These are phyloP conservation scores for Blumeria graminis DNA, from an alignment of 2,329 filamentous ascomycete species.

Conservation along the genomic window DNA sequence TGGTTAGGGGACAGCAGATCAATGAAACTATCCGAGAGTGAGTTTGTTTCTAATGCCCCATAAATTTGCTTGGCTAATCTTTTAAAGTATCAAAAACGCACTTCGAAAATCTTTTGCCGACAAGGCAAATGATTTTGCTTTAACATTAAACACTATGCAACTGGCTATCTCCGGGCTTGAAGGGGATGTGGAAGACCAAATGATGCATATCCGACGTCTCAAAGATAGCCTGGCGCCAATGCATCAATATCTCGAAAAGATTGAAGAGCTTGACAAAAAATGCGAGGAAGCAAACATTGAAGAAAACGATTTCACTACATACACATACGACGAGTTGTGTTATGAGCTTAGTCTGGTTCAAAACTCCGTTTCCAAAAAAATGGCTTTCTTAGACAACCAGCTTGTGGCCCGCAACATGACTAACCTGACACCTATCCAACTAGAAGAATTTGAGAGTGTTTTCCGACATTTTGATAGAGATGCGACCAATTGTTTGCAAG, in stretches of 20 bases:
- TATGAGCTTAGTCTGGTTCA: constrained; percentile 88
- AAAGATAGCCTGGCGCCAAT: constrained; percentile 69
- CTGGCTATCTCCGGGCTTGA: constrained; percentile 90
- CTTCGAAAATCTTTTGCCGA: constrained; percentile 84
- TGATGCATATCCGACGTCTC: constrained; percentile 64
- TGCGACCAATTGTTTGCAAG: constrained; percentile 66
- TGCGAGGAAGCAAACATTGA: constrained; percentile 95
- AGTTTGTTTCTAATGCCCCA: constrained; percentile 15
- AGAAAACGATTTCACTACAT: constrained; percentile 98
- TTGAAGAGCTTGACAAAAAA: constrained; percentile 64
- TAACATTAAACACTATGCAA: constrained; percentile 85
- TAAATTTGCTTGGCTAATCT: constrained; percentile 13
- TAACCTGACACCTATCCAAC: constrained; percentile 88
- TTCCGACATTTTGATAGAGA: constrained; percentile 96
- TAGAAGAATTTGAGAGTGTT: constrained; percentile 95
- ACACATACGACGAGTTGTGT: constrained; percentile 85
- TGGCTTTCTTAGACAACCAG: constrained; percentile 92
- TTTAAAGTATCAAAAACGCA: constrained; percentile 65
- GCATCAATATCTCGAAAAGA: constrained; percentile 76
- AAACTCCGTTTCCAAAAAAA: constrained; percentile 82
- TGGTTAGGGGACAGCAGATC: constrained; percentile 73
- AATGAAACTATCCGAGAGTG: constrained; percentile 94
- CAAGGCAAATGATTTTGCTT: constrained; percentile 93
- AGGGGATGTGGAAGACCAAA: constrained; percentile 86
- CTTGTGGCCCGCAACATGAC: constrained; percentile 98